A percentile compares a stretch with the other conserved stretches of the same genome.
Conservation (phyloP, 73 alveolate species). For the Paramecium primaurelia region DNA sequence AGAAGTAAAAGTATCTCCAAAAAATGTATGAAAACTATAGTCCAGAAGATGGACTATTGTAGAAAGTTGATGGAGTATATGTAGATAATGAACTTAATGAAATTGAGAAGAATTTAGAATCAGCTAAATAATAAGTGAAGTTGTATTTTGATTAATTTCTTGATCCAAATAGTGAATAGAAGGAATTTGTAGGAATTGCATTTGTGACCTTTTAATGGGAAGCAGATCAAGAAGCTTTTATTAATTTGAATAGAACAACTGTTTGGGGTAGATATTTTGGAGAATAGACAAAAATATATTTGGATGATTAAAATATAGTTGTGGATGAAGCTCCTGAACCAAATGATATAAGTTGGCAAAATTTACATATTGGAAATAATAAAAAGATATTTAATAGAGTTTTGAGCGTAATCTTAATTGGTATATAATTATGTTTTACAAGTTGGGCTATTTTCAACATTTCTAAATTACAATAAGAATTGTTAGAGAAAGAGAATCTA, state of each 20-base stretch:
- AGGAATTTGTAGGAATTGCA: not conserved
- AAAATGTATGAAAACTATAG: not conserved
- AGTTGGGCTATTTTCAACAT: not conserved
- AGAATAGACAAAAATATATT: not conserved
- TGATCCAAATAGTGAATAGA: not conserved
- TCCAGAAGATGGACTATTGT: not conserved
- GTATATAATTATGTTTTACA: not conserved
- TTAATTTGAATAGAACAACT: not conserved
- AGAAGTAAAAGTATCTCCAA: not conserved
- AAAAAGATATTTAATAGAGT: not conserved
- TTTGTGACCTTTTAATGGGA: not conserved
- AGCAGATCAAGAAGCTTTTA: not conserved
- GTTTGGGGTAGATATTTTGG: slow-evolving; percentile 18
- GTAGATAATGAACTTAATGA: not conserved
- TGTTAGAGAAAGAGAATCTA: not conserved
- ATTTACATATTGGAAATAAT: not conserved
- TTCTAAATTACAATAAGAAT: not conserved
- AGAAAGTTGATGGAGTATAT: not conserved
- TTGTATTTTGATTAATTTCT: not conserved
- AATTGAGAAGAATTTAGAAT: not conserved
- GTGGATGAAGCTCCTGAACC: slow-evolving; percentile 27
- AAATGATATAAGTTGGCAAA: not conserved
- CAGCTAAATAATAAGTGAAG: not conserved
- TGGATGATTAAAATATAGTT: not conserved
- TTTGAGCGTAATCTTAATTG: not conserved